phyloP scores from a whole-genome alignment of 768 basidiomycete species.

The Plicaturopsis crispa region DNA sequence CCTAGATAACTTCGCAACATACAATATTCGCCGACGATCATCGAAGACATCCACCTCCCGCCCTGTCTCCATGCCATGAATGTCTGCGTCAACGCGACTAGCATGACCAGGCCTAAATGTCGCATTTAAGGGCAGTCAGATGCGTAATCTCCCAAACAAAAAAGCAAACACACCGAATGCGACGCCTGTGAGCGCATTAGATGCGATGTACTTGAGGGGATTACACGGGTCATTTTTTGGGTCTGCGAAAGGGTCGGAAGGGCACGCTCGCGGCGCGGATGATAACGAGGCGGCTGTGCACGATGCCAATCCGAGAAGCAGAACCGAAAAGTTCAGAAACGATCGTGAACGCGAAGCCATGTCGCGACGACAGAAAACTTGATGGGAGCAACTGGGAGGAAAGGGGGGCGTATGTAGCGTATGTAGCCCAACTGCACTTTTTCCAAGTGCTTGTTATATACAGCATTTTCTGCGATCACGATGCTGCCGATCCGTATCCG shows the following conservation, averaged over 20 bases:
- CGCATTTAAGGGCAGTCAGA: constrained; percentile 1
- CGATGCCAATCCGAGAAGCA: constrained; percentile 4
- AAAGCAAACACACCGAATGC: constrained; percentile 31
- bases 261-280: too few relatives aligned
- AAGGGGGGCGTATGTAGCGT: too few relatives aligned
- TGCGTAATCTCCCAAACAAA: background rate
- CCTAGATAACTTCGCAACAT: background rate
- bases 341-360: background rate
- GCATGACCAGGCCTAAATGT: constrained; percentile 26
- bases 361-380: too few relatives aligned
- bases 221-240: constrained; percentile 48
- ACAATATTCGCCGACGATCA: constrained; percentile 49
- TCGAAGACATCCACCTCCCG: constrained; percentile 50
- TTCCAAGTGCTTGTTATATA: too few relatives aligned
- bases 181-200: constrained; percentile 41
- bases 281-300: too few relatives aligned
- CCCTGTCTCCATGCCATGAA: constrained; percentile 34
- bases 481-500: too few relatives aligned
- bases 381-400: too few relatives aligned
- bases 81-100: constrained; percentile 36
- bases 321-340: too few relatives aligned
- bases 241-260: constrained; percentile 36
- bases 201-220: constrained; percentile 47
- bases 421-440: too few relatives aligned
- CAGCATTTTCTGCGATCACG: too few relatives aligned